Base-by-base conservation (phyloP, 1,284 basidiomycete genomes). In the Ceratobasidium sp. region DNA sequence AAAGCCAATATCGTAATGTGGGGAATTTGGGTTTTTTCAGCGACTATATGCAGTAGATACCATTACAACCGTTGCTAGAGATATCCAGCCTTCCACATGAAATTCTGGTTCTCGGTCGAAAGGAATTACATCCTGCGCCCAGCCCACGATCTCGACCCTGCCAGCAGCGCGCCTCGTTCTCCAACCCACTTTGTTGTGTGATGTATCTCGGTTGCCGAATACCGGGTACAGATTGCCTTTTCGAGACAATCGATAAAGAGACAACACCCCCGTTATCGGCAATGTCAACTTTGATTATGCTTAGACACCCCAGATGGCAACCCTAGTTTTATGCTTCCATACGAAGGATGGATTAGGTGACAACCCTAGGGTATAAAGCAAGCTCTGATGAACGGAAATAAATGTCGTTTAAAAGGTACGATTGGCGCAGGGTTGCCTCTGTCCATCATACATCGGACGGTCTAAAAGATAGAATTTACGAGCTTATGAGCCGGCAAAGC, bases 111-210 rank as follows among this genome's bases (percentile, higher is more conserved):
- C 29, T 11, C 19, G 50, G 27, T 22, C 50, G 15, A 22, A 8
- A 31, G 31, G n/a, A 31, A 31, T 36, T 36, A 17, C 54, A 24
- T 17, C 24, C 14, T 27, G 33, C 19, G 31, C 36, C 57, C 41
- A 60, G 57, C 31, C 57, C 36, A 33, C 36, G 31, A 44, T 44
- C 57, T 60, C 57, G 57, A n/a, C 57, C 57, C 17, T 19, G 56
- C 22, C 53, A n/a, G 31, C 36, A 41, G 36, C 36, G 36, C 36
- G 36, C 11, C 36, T 41, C 36, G 31, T 29, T 36, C 57, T 60
- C 41, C 57, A 36, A 31, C 14, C 56, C 31, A 15, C 15, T 8
- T 14, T 15, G 33, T 36, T 33, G 15, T 33, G 57, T 33, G 57
- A 60, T 60, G 19, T 33, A 60, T 17, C 57, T 60, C 57, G 57